Base-by-base conservation (phyloP, 164 flowering plant genomes). In the Protea cynaroides region DNA sequence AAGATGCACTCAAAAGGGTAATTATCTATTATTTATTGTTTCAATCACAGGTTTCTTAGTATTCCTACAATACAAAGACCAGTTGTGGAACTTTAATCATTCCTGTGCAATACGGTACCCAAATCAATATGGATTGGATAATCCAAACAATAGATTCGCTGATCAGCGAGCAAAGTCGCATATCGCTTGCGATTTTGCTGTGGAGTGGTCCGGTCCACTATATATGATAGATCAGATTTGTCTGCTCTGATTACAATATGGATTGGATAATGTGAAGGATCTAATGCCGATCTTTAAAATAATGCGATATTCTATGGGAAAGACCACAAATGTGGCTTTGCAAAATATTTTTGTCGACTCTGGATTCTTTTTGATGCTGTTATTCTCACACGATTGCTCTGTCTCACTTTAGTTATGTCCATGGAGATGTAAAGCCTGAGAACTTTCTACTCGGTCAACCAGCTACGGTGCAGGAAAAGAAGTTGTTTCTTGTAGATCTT, bases 361-460 rank as follows among this genome's bases (percentile, higher is more conserved):
- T 53, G 43, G 19, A 17, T 29, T 40, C 19, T 65, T 69, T 12
- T 36, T 50, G 29, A 44, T 52, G 7, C 51, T 23, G 56, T 38
- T 4, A 34, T 38, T 36, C 25, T 57, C 13, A 24, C 49, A 47
- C 21, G 29, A 64, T 61, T 9, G 38, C 46, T 69, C 14, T 72
- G 9, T 65, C 25, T 50, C 15, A 56, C 60, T 13, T 52, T 66
- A 91, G 97, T 38, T 91, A 84, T 69, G 97, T 91, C 66, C 97
- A 91, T 67, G 97, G 97, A 66, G 97, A 91, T 84, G 93, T 91
- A 62, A 91, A 91, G 72, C 97, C 97, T 15, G 96, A 87, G 62
- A 91, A 91, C 73, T 88, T 88, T 70, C 78, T 88, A 64, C 86
- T 91, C 40, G 95, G 95, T 49, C 95, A 90, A 73, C 94, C 92